These are phyloP conservation scores for Hammondia hammondi DNA, from an alignment of 169 alveolate genomes.

Conservation along the genomic window DNA sequence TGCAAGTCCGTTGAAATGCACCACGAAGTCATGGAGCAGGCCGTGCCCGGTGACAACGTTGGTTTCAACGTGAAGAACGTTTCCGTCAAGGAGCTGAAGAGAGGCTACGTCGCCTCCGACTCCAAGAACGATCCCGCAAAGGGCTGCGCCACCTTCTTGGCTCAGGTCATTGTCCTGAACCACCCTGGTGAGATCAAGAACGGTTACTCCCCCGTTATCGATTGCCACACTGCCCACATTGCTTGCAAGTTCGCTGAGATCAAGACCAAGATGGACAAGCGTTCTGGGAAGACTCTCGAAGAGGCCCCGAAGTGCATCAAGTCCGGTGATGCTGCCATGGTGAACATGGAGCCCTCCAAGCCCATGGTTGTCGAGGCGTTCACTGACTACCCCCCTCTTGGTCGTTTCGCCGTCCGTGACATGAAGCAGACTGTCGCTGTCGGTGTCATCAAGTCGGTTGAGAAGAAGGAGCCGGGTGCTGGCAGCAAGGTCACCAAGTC, in stretches of 20 bases:
- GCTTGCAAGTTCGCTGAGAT: conserved; percentile 96
- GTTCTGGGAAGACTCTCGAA: conserved; percentile 95
- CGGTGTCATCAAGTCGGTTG: conserved; percentile 96
- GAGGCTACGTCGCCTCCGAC: conserved; percentile 97
- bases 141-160: conserved; percentile 93
- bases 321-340: conserved; percentile 97
- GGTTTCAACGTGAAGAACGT: conserved; percentile 95
- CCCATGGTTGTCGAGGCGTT: conserved; percentile 97
- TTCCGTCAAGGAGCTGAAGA: conserved; percentile 94
- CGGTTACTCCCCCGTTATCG: conserved; percentile 97
- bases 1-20: conserved; percentile 98
- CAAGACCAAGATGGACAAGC: conserved; percentile 94
- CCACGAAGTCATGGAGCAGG: conserved; percentile 95
- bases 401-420: conserved; percentile 98
- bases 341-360: conserved; percentile 94
- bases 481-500: conserved; percentile 85
- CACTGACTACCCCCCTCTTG: conserved; percentile 97
- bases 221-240: conserved; percentile 98
- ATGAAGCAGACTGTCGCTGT: conserved; percentile 99
- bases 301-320: conserved; percentile 95
- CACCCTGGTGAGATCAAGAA: conserved; percentile 98
- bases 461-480: conserved; percentile 94
- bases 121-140: conserved; percentile 97
- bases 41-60: conserved; percentile 98
- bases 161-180: conserved; percentile 94